Evolutionary conservation across 169 alveolate species (phyloP), one percentile per base, ranked within the genome.

Genomic region (Eimeria necatrix): DNA sequence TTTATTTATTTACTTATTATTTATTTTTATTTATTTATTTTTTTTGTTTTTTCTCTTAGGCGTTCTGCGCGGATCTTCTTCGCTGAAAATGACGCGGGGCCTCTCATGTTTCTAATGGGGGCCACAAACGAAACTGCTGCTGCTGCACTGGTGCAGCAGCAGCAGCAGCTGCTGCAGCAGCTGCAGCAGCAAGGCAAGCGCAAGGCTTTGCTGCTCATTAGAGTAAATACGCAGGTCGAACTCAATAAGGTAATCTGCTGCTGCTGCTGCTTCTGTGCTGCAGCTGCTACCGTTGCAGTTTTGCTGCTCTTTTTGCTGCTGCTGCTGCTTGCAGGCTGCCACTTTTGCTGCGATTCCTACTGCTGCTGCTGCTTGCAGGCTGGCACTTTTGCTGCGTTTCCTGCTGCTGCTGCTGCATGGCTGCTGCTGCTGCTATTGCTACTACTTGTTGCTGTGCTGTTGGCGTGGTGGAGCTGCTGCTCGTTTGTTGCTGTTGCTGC

Each of bases 221-320:
- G 61, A 64, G 41, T 90, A 73, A 74, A 81, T 41, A 91, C 71
- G 49, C 71, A 81, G 59, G 73, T 89, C 46, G 95, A 93, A 59
- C 80, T 80, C 88, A 64, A 61, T 70, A 59, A 52, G 51, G 73
- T 68, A n/a, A 56, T 10, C 64, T n/a, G 41, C 41, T 32, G 41
- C 41, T 32, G 41, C 41, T 32, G 41, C 41, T 32, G 41, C 41
- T 32, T 32, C 41, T 32, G 41, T 32, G 41, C 41, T 56, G 22
- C 68, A 12, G 22, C 68, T 56, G 22, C 4, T 2, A 18, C 0
- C 2, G 12, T 56, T 56, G 68, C 68, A 18, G 68, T 56, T 10
- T 56, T 18, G 68, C 68, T 68, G n/a, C 78, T 68, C n/a, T 68
- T 32, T 32, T 32, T 32, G 41, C 41, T 32, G 41, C 41, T 32